Evolutionary conservation across 352 stramenopile species (phyloP).

Genomic region (Pythium periplocum): DNA sequence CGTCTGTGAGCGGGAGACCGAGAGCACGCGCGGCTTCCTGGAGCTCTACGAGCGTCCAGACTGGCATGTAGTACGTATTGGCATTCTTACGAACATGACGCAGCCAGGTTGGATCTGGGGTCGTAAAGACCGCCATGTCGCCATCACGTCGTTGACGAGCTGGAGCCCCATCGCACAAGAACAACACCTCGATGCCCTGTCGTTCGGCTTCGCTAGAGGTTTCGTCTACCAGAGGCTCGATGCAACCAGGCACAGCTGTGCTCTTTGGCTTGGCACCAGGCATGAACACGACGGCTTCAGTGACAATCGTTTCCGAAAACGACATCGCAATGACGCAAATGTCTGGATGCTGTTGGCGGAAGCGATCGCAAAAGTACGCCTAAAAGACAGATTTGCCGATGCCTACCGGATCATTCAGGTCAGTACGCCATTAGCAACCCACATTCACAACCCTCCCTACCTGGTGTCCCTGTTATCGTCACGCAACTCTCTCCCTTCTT

Average conservation of each 20-base stretch:
- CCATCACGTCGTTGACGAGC: conserved; percentile 4
- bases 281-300: too few relatives aligned
- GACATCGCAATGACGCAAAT: not conserved
- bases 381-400: conserved; percentile 8
- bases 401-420: not conserved
- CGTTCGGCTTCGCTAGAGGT: not conserved
- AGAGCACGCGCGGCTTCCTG: conserved; percentile 1
- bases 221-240: too few relatives aligned
- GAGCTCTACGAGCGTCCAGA: conserved; percentile 3
- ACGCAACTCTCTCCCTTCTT: conserved; percentile 2
- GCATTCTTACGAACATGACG: not conserved
- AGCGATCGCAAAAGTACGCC: conserved; percentile 5
- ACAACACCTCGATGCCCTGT: conserved; percentile 3
- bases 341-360: not conserved
- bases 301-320: too few relatives aligned
- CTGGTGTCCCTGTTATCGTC: not conserved
- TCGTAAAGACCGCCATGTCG: conserved; percentile 5
- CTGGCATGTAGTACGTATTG: conserved; percentile 2
- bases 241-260: too few relatives aligned
- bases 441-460: not conserved
- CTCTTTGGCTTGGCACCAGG: too few relatives aligned
- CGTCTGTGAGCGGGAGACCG: not conserved
- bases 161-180: conserved; percentile 2
- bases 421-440: not conserved
- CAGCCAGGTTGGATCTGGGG: not conserved